A percentile compares a stretch with the other conserved stretches of the same genome.
Evolutionary conservation across 768 basidiomycete genomes (phyloP).

Genomic region (Suillus hirtellus): DNA sequence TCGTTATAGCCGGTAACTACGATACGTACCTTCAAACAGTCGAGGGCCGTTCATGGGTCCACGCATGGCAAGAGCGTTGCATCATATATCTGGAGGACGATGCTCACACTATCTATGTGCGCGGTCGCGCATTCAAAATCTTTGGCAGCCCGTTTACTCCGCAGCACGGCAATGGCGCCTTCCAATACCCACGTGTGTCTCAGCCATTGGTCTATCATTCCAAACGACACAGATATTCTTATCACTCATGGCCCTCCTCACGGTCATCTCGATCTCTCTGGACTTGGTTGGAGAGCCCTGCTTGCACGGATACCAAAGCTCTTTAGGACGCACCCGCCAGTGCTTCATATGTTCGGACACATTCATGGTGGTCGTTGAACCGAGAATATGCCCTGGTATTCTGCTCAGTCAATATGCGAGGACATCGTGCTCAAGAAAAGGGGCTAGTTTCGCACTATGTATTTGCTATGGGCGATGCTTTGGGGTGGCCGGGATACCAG

Average conservation of each 20-base stretch:
- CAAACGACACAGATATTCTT: slow-evolving; percentile 36
- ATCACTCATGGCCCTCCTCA: slow-evolving; percentile 45
- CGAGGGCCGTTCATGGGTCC: slow-evolving; percentile 15
- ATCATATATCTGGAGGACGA: slow-evolving; percentile 42
- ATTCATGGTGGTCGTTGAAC: slow-evolving; percentile 40
- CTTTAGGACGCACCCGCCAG: slow-evolving; percentile 23
- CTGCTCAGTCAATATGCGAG: slow-evolving; percentile 32
- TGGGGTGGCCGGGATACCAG: too few species aligned
- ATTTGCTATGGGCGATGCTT: too few species aligned
- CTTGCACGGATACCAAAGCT: slow-evolving; percentile 34
- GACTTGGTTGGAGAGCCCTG: slow-evolving; percentile 35
- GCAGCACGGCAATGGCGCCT: slow-evolving; percentile 33
- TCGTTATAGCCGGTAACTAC: slow-evolving; percentile 48
- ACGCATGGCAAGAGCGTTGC: slow-evolving; percentile 20
- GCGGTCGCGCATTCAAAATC: slow-evolving; percentile 31
- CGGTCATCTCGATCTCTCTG: slow-evolving; percentile 31
- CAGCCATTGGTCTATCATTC: slow-evolving; percentile 13
- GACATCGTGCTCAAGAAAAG: slow-evolving; percentile 15
- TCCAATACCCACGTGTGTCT: slow-evolving; percentile 34
- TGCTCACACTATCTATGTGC: slow-evolving; percentile 28
- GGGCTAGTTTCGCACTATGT: too few species aligned
- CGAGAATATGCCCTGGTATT: slow-evolving; percentile 34
- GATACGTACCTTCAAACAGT: slow-evolving; percentile 30
- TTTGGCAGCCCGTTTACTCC: slow-evolving; percentile 44
- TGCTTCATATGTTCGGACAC: slow-evolving; percentile 44